phyloP scores from a whole-genome alignment of 1,284 basidiomycete genomes.

The Puccinia novopanici region DNA sequence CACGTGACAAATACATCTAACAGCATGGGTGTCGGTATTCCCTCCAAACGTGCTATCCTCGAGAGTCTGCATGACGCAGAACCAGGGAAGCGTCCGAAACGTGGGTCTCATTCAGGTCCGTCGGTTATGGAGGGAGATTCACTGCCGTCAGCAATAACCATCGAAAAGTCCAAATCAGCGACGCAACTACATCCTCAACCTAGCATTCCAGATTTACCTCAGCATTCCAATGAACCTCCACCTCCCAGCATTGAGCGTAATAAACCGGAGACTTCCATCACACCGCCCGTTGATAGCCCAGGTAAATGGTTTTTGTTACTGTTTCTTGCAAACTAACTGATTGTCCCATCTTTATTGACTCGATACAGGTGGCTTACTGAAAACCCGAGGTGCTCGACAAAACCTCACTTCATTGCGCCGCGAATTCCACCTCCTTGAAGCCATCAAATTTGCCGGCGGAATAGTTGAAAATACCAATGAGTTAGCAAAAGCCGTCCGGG shows the following conservation, averaged over 20 bases:
- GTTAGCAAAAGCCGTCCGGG: slow-evolving; percentile 40
- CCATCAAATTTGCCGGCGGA: slow-evolving; percentile 46
- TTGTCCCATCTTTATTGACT: background rate
- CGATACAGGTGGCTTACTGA: background rate
- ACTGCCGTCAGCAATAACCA: background rate
- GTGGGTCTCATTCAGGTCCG: background rate
- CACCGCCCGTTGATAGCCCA: background rate
- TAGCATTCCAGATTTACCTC: background rate
- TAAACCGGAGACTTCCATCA: background rate
- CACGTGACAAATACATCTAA: background rate
- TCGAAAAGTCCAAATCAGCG: background rate
- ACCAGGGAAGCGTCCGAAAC: slow-evolving; percentile 9
- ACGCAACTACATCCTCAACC: background rate
- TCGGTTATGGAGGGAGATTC: background rate
- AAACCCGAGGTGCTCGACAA: slow-evolving; percentile 21
- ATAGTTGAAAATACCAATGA: slow-evolving; percentile 49
- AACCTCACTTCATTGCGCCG: slow-evolving; percentile 41
- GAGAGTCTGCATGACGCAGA: background rate
- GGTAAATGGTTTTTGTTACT: background rate
- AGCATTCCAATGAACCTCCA: slow-evolving; percentile 3
- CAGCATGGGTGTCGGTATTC: background rate
- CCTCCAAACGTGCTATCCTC: background rate
- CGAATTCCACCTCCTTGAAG: slow-evolving; percentile 47
- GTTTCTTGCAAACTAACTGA: background rate
- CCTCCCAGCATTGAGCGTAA: background rate